Percentiles rank a stretch among this genome's conserved stretches.
Evolutionary conservation across 345 rosid species (phyloP).

Genomic region (Eucalyptus tenuipes): DNA sequence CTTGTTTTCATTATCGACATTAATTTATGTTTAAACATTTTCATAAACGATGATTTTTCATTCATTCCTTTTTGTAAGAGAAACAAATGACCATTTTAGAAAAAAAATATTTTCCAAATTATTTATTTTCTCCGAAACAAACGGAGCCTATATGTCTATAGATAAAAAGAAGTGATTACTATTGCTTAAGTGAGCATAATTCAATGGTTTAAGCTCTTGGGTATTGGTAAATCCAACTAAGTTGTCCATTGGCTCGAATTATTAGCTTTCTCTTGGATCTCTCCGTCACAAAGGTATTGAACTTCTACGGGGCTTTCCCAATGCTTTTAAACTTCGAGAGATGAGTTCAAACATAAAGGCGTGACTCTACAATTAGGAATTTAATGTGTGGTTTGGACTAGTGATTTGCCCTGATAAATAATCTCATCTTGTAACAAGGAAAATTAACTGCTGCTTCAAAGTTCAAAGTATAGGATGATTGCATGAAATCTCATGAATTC

Average conservation of each 20-base stretch:
- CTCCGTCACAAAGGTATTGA: not conserved
- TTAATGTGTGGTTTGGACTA: not conserved
- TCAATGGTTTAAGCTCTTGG: not conserved
- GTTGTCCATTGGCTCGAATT: not conserved
- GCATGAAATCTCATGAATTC: not conserved
- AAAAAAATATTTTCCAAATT: too few relatives aligned
- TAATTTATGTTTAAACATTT: rapidly evolving
- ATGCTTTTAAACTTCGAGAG: not conserved
- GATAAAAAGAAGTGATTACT: not conserved
- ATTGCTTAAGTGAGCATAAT: not conserved
- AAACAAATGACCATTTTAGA: too few relatives aligned
- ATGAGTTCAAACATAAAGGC: not conserved
- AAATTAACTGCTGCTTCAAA: too few relatives aligned
- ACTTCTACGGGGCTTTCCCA: not conserved
- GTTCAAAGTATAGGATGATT: too few relatives aligned
- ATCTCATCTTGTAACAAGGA: not conserved
- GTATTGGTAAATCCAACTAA: not conserved
- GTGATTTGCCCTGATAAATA: not conserved
- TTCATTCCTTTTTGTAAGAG: too few relatives aligned
- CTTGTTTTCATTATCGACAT: rapidly evolving
- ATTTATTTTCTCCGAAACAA: too few relatives aligned
- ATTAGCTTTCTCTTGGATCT: not conserved
- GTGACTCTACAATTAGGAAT: not conserved
- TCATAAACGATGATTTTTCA: too few relatives aligned
- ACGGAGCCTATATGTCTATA: too few relatives aligned